Base-by-base conservation (phyloP, 148 eudicot species). In the Linanthus parryae region DNA sequence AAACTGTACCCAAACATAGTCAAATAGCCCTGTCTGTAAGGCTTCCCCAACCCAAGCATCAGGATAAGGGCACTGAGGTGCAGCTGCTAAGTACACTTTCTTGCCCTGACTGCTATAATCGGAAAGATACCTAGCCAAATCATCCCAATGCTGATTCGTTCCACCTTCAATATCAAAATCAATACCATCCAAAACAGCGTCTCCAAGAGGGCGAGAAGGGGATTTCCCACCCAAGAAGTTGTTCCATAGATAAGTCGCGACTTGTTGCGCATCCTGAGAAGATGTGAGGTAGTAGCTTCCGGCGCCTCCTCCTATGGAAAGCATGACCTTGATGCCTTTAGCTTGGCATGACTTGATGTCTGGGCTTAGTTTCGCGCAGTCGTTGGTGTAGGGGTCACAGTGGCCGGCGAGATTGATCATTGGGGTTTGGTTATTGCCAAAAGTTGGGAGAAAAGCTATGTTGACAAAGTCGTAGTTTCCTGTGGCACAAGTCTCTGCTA, bases 41-140 rank as follows among this genome's bases (percentile, higher is more conserved):
- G 70, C 70, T 8, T 23, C 38, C 14, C 70, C 70, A 5, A 58
- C 34, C 58, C 64, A 58, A 1, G 47, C 47, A 52, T 66, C 70
- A 4, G 70, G 70, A 7, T 24, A 66, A 3, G 64, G 64, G 45
- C 70, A 58, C 52, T 66, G 70, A 3, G 64, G 70, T 23, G 70
- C 59, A 1, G 70, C 64, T 0, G 70, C 58, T 12, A 66, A 28
- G 54, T 43, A 44, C 4, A 66, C 70, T 30, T 65, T 58, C 40
- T 58, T 66, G 1, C 70, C 41, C 0, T 39, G 23, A 2, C 14
- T 52, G 64, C 34, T 52, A 26, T 58, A 66, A 2, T 12, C 18
- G 8, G 58, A 19, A 26, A 58, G 70, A 20, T 33, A 58, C 31
- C 54, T 24, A 1, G 70, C 70, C 18, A 66, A 64, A 0, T 66